Evolutionary conservation across 805 yeast genomes (phyloP).

Genomic region (Millerozyma miso): DNA sequence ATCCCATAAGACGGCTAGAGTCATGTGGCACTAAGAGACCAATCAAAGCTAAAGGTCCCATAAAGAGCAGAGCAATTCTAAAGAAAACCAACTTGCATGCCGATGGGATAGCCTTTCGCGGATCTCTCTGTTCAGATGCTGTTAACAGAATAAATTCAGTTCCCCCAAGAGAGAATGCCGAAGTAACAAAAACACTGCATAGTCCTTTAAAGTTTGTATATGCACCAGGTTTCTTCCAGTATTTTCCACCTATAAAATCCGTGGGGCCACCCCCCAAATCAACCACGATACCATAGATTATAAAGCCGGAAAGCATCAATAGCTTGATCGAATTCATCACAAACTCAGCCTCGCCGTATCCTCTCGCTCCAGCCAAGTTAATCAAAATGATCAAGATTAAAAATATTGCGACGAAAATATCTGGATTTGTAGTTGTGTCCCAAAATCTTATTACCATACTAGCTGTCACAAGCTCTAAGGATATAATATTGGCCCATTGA

Average conservation of each 20-base stretch:
- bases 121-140: constrained; percentile 37
- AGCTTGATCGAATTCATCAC: constrained; percentile 23
- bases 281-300: constrained; percentile 24
- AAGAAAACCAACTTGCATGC: constrained; percentile 39
- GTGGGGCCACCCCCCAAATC: constrained; percentile 18
- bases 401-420: constrained; percentile 32
- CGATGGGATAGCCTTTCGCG: constrained; percentile 35
- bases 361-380: constrained; percentile 23
- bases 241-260: constrained; percentile 37
- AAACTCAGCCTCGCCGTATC: constrained; percentile 29
- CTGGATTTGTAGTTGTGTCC: constrained; percentile 31
- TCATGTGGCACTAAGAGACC: constrained; percentile 37
- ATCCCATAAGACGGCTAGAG: constrained; percentile 31
- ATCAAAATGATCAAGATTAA: constrained; percentile 17
- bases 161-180: constrained; percentile 39
- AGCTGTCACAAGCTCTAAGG: constrained; percentile 36
- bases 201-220: constrained; percentile 37
- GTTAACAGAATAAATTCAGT: constrained; percentile 38
- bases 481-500: constrained; percentile 36
- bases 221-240: constrained; percentile 39
- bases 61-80: constrained; percentile 33
- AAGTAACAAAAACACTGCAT: constrained; percentile 35
- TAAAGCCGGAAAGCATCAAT: constrained; percentile 22
- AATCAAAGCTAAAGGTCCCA: constrained; percentile 35
- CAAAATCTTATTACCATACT: constrained; percentile 33